Conservation (phyloP, 148 eudicot species). For the Rhododendron griersonianum region DNA sequence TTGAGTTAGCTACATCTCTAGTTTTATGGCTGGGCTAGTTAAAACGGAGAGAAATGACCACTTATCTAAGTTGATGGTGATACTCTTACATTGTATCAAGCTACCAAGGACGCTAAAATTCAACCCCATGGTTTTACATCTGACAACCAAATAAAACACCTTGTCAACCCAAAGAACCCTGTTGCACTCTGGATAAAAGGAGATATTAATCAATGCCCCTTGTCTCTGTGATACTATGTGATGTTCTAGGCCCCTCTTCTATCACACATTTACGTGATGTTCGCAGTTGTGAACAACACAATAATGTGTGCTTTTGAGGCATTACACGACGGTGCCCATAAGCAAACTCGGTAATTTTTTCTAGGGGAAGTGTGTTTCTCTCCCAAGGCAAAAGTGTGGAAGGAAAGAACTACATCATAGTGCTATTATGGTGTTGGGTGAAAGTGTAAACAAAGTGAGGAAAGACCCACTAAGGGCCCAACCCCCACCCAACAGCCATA, state of each 20-base stretch:
- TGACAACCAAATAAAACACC: neutral
- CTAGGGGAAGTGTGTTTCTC: neutral
- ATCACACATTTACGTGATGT: neutral
- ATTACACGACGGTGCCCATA: neutral
- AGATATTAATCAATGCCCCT: too few relatives aligned
- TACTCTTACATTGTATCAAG: neutral
- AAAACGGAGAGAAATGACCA: neutral
- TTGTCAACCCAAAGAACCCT: neutral
- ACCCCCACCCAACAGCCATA: neutral
- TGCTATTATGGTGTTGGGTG: conserved; percentile 6
- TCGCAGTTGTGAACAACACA: neutral
- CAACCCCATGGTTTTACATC: too few relatives aligned
- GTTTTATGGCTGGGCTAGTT: neutral
- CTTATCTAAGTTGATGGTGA: neutral
- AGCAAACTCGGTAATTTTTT: neutral
- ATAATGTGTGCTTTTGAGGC: neutral
- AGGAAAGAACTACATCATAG: neutral
- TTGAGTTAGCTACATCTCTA: neutral
- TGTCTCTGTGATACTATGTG: neutral
- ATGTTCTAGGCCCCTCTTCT: neutral
- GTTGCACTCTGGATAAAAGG: too few relatives aligned
- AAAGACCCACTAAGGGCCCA: neutral
- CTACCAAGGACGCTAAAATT: neutral
- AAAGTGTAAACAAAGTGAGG: neutral
- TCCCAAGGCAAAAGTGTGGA: neutral